Base-by-base conservation (phyloP, 805 yeast genomes). In the Kodamaea restingae region DNA sequence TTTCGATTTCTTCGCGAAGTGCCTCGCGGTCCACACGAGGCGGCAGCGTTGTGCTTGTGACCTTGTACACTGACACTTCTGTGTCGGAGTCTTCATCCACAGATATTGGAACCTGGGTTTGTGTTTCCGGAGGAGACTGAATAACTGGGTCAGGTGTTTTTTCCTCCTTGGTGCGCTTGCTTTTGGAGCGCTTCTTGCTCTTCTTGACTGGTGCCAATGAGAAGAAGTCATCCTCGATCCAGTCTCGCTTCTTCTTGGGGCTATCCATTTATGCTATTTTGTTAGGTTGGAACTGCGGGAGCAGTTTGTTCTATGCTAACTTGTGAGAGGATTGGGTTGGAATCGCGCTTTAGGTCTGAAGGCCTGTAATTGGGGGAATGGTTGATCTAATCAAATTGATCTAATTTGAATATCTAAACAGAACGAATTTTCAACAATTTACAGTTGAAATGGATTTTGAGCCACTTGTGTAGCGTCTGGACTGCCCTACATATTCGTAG, bases 201-300 rank as follows among this genome's bases (percentile, higher is more conserved):
- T 41, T 43, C 39, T 36, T 40, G 15, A 37, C 38, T 9, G 44
- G 32, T n/a, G 45, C 35, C 18, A 47, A 38, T 5, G 50, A 44
- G 35, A 47, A 47, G 43, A 47, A 47, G 27, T 47, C 50, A 22
- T 47, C 50, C 26, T 45, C 48, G 4, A 47, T 15, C 32, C 36
- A 26, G 20, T 12, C 28, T 22, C 47, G 32, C 33, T 40, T 47
- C 40, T 40, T 47, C 39, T 47, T 47, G 17, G 36, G 27, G 15
- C 32, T 30, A 7, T 27, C 6, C 35, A 21, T 32, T 26, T 31
- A 14, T 25, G 24, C 24, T 21, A 9, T n/a, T n/a, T n/a, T n/a
- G n/a, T n/a, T n/a, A n/a, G n/a, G n/a, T n/a, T n/a, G n/a, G n/a
- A n/a, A n/a, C n/a, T n/a, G n/a, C n/a, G n/a, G n/a, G n/a, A n/a